These are phyloP conservation scores for Plasmodium gallinaceum DNA, from an alignment of 169 alveolate species.

Conservation along the genomic window DNA sequence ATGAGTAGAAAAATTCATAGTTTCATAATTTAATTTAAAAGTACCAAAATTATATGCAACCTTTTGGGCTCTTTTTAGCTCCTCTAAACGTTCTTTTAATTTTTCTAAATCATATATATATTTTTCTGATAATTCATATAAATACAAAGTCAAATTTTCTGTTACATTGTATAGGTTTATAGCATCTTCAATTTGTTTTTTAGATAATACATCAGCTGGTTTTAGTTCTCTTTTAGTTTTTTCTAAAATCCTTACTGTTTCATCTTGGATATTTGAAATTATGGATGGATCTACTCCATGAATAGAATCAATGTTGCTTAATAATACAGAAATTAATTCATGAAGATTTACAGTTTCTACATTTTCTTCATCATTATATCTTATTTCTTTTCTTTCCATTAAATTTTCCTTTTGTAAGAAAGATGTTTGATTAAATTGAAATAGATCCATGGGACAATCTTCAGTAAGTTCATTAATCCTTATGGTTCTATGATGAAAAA, in stretches of 20 bases:
- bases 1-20: constrained; percentile 88
- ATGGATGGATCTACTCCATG: constrained; percentile 91
- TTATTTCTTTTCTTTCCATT: background rate
- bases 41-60: constrained; percentile 86
- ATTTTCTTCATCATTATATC: constrained; percentile 48
- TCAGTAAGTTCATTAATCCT: constrained; percentile 36
- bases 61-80: constrained; percentile 84
- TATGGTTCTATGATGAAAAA: constrained; percentile 70
- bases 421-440: constrained; percentile 58
- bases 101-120: constrained; percentile 84
- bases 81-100: constrained; percentile 81
- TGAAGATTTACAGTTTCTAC: constrained; percentile 20
- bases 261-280: constrained; percentile 86
- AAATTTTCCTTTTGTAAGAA: constrained; percentile 31
- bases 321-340: constrained; percentile 72
- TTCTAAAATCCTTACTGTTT: constrained; percentile 86
- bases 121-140: constrained; percentile 80
- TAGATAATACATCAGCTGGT: constrained; percentile 89
- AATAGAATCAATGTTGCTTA: constrained; percentile 85
- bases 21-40: constrained; percentile 83
- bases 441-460: constrained; percentile 71
- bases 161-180: constrained; percentile 83
- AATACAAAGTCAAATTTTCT: constrained; percentile 77
- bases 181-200: constrained; percentile 83
- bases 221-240: constrained; percentile 88